These are phyloP conservation scores for Scenedesmus sp. DNA, from an alignment of 163 green algal genomes.

Conservation along the genomic window DNA sequence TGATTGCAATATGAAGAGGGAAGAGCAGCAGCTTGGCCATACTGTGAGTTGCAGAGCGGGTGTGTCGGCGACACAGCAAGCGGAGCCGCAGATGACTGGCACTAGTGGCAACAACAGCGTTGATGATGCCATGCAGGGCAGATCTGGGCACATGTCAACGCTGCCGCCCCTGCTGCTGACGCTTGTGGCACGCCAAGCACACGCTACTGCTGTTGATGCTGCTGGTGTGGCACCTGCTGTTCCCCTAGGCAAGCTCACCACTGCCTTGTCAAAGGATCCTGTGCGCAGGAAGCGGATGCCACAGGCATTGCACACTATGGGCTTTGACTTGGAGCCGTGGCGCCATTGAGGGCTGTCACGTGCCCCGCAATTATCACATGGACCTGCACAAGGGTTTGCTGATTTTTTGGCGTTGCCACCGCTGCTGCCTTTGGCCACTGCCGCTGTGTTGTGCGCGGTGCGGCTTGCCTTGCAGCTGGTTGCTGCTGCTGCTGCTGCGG, in stretches of 20 bases:
- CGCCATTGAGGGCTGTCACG: conserved; percentile 64
- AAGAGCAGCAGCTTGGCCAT: no score
- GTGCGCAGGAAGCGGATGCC: conserved; percentile 68
- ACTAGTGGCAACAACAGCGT: no score
- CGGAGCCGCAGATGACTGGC: no score
- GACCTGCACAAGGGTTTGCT: conserved; percentile 42
- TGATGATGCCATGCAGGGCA: background rate
- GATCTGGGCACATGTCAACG: background rate
- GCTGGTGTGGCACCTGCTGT: background rate
- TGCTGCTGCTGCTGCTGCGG: no score
- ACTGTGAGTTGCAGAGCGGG: no score
- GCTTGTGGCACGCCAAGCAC: no score
- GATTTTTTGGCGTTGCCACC: conserved; percentile 10
- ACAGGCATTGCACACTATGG: conserved; percentile 71
- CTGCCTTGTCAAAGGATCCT: conserved; percentile 45
- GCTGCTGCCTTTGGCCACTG: background rate
- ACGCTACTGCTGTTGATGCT: background rate
- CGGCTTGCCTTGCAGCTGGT: background rate
- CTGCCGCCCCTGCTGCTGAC: background rate
- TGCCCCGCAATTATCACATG: conserved; percentile 62
- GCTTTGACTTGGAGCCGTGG: conserved; percentile 63
- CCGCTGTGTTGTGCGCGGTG: background rate
- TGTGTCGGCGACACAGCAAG: no score
- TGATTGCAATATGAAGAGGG: no score
- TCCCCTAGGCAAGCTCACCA: background rate